Conservation (phyloP, 2,329 filamentous ascomycete genomes). For the Talaromyces amestolkiae region DNA sequence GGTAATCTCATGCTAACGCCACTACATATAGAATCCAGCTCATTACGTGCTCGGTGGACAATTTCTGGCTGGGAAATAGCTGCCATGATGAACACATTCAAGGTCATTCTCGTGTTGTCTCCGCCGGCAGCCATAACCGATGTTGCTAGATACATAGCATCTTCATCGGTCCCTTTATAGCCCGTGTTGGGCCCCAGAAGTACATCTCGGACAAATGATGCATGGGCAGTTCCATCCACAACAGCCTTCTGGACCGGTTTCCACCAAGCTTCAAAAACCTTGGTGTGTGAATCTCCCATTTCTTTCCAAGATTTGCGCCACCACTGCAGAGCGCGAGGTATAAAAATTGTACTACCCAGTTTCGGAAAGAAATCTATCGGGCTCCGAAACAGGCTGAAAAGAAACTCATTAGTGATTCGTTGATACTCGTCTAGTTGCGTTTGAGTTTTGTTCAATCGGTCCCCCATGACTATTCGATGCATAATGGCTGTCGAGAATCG, state of each 20-base stretch:
- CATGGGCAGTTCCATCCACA: background rate
- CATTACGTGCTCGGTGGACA: background rate
- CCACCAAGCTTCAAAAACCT: background rate
- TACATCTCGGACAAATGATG: background rate
- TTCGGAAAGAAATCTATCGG: constrained; percentile 6
- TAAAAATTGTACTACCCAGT: background rate
- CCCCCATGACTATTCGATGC: background rate
- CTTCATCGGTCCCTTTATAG: background rate
- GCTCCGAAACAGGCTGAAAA: background rate
- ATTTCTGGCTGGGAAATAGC: background rate
- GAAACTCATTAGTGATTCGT: background rate
- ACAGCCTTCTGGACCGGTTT: background rate
- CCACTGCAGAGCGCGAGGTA: background rate
- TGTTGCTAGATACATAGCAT: background rate
- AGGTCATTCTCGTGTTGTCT: background rate
- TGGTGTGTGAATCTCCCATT: background rate
- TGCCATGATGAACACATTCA: background rate
- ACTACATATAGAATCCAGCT: background rate
- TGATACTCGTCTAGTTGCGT: background rate
- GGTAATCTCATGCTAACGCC: background rate
- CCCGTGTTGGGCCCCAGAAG: background rate
- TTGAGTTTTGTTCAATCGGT: background rate
- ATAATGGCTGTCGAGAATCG: background rate
- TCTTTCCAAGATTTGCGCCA: background rate
- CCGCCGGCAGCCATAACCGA: background rate